Conservation (phyloP, 2,329 filamentous ascomycete genomes). For the Pseudogymnoascus sp. region DNA sequence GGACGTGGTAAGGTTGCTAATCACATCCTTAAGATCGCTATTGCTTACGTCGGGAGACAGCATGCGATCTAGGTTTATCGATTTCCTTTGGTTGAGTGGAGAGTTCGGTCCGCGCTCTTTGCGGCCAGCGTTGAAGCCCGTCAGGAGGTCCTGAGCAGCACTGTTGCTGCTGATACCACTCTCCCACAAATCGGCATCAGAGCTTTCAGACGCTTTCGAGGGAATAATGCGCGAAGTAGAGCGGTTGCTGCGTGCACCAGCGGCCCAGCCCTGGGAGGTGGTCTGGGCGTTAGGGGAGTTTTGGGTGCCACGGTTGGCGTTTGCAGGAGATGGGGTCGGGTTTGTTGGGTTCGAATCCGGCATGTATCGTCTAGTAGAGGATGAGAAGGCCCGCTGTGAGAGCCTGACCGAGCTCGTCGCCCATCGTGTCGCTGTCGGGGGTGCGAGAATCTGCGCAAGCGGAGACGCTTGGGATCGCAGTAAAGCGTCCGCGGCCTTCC, state of each 20-base stretch:
- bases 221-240: slow-evolving; percentile 1
- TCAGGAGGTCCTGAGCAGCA: not conserved
- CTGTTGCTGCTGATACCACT: slow-evolving; percentile 5
- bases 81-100: not conserved
- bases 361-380: not conserved
- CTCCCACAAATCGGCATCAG: not conserved
- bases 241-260: not conserved
- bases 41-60: not conserved
- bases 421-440: slow-evolving; percentile 20
- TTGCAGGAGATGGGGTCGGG: not conserved
- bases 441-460: slow-evolving; percentile 23
- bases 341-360: not conserved
- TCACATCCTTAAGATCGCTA: slow-evolving; percentile 4
- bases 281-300: not conserved
- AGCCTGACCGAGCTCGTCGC: not conserved
- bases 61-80: not conserved
- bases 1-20: not conserved
- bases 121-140: slow-evolving; percentile 5
- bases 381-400: slow-evolving; percentile 9
- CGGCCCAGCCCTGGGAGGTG: not conserved
- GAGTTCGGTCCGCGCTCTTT: slow-evolving; percentile 5
- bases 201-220: not conserved
- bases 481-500: slow-evolving; percentile 26
- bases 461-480: slow-evolving; percentile 25
- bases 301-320: slow-evolving; percentile 2